phyloP scores from a whole-genome alignment of 1,284 basidiomycete species.

The Cutaneotrichosporon spelunceum region DNA sequence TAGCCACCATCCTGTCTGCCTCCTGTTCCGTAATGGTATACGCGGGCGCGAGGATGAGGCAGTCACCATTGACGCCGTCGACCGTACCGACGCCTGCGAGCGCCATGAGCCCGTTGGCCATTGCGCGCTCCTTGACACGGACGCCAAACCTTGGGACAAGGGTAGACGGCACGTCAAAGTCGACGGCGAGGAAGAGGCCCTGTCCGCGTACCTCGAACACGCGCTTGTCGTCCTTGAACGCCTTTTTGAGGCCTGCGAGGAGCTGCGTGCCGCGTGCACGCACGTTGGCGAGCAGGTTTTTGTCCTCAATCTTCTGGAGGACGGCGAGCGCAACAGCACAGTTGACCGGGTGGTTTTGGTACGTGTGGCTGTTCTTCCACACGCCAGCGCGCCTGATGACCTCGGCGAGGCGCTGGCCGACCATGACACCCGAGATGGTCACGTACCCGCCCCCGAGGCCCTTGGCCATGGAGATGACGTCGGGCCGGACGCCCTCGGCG shows the following conservation, averaged over 20 bases:
- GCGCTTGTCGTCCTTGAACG: constrained; percentile 21
- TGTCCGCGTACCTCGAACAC: constrained; percentile 49
- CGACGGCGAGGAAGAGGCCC: constrained; percentile 57
- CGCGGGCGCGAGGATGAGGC: constrained; percentile 32
- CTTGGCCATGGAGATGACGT: constrained; percentile 79
- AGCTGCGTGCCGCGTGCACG: constrained; percentile 30
- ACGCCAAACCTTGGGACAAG: constrained; percentile 30
- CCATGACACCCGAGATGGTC: constrained; percentile 71
- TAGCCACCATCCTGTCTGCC: constrained; percentile 27
- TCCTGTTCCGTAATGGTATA: constrained; percentile 30
- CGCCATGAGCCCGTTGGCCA: constrained; percentile 33
- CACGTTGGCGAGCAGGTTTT: constrained; percentile 56
- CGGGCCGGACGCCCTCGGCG: constrained; percentile 64
- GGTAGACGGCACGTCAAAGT: constrained; percentile 27
- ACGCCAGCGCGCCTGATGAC: constrained; percentile 58
- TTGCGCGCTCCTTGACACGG: constrained; percentile 30
- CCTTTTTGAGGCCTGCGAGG: constrained; percentile 21
- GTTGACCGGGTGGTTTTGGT: constrained; percentile 73
- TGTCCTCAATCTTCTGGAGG: constrained; percentile 64
- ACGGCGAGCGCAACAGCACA: constrained; percentile 77
- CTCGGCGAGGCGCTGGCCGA: constrained; percentile 65
- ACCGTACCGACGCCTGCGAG: constrained; percentile 29
- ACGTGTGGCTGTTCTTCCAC: constrained; percentile 73
- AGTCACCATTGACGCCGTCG: constrained; percentile 34
- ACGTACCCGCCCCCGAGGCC: constrained; percentile 84